phyloP scores from a whole-genome alignment of 805 yeast genomes.

The Komagataella kurtzmanii region DNA sequence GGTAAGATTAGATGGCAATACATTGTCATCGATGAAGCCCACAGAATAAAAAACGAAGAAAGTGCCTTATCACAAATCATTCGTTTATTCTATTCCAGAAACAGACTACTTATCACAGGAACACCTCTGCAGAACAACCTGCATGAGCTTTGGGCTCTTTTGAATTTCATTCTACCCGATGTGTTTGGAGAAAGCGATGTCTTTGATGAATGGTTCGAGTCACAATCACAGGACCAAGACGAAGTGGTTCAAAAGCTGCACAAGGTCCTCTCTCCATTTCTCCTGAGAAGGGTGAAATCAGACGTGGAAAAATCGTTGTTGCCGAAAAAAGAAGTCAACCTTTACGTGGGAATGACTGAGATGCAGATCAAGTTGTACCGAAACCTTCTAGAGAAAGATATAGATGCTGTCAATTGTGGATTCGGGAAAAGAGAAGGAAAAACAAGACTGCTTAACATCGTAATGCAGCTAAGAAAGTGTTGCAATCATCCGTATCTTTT shows the following conservation, averaged over 20 bases:
- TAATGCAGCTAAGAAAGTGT: constrained; percentile 76
- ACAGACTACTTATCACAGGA: constrained; percentile 65
- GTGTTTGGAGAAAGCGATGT: constrained; percentile 61
- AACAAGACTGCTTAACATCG: constrained; percentile 67
- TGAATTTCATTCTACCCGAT: constrained; percentile 68
- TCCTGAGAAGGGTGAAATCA: constrained; percentile 61
- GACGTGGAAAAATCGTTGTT: constrained; percentile 72
- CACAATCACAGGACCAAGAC: constrained; percentile 23
- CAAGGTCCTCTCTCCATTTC: constrained; percentile 63
- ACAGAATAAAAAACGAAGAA: constrained; percentile 69
- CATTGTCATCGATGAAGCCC: constrained; percentile 73
- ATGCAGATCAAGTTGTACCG: constrained; percentile 75
- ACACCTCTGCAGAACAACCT: constrained; percentile 73
- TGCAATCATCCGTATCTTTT: constrained; percentile 93
- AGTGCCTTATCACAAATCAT: constrained; percentile 14
- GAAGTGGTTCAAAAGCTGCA: constrained; percentile 56
- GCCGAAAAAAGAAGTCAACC: constrained; percentile 64
- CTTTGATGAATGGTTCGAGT: constrained; percentile 64
- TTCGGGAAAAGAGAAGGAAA: constrained; percentile 64
- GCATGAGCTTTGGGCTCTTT: constrained; percentile 71
- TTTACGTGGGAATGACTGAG: constrained; percentile 63
- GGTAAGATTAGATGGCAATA: constrained; percentile 65
- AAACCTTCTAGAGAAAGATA: constrained; percentile 62
- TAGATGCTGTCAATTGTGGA: constrained; percentile 79
- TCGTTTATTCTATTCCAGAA: constrained; percentile 17